Evolutionary conservation across 2,329 filamentous ascomycete species (phyloP).

Genomic region (Scorias spongiosa): DNA sequence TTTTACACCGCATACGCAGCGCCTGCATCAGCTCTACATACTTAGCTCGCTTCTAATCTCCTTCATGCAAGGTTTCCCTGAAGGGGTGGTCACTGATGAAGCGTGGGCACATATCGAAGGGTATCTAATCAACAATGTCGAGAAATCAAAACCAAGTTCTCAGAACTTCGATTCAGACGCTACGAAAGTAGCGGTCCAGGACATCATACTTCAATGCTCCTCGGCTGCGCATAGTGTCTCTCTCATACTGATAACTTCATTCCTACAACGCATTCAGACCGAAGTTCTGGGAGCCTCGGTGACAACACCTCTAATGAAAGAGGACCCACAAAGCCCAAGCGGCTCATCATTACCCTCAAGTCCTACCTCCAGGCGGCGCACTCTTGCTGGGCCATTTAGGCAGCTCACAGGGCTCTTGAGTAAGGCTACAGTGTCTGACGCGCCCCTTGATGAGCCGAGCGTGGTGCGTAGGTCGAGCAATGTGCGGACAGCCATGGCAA

Average conservation of each 20-base stretch:
- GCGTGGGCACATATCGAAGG: slow-evolving; percentile 58
- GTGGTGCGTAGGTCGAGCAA: slow-evolving; percentile 13
- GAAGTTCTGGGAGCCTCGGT: slow-evolving; percentile 26
- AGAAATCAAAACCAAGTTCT: slow-evolving; percentile 30
- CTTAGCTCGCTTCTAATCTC: slow-evolving; percentile 55
- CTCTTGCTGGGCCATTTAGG: background rate
- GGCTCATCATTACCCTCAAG: background rate
- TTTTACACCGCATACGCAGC: slow-evolving; percentile 47
- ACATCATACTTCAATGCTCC: slow-evolving; percentile 48
- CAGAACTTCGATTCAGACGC: slow-evolving; percentile 37
- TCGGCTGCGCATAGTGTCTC: slow-evolving; percentile 67
- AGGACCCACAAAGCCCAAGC: background rate
- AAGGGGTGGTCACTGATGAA: slow-evolving; percentile 58
- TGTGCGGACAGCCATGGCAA: slow-evolving; percentile 47
- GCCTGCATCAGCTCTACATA: slow-evolving; percentile 57
- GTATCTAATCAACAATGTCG: slow-evolving; percentile 31
- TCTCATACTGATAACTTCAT: slow-evolving; percentile 74
- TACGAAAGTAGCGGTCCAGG: slow-evolving; percentile 43
- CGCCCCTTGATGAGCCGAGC: background rate
- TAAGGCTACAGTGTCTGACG: background rate
- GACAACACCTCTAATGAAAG: background rate
- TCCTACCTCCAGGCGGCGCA: background rate
- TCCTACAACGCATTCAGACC: slow-evolving; percentile 45
- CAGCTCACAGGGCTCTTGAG: background rate
- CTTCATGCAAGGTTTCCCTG: slow-evolving; percentile 60